Evolutionary conservation across 495 filamentous ascomycete genomes (phyloP), one percentile per base, ranked within the genome.

Genomic region (Neurospora sp.): DNA sequence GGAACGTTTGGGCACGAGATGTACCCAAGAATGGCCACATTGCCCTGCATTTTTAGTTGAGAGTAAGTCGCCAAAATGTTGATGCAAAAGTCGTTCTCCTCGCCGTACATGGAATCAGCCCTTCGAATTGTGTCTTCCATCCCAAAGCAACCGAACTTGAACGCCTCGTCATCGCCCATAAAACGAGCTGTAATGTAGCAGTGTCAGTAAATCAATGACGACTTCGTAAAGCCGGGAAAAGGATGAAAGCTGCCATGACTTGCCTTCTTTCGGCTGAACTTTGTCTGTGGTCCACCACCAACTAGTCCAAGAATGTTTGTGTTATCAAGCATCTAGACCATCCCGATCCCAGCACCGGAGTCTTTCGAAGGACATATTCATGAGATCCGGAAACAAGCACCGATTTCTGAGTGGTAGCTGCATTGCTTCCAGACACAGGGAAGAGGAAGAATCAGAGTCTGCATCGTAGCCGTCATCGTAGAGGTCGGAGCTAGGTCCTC

Each of bases 221-320:
- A 21, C 28, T 38, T 21, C 4, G 38, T 19, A 45, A 36, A 38
- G 74, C 38, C 74, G 75, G 42, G 71, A 43, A 59, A 74, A 43
- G 15, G 40, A 48, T n/a, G n/a, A 21, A 48, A 21, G 43, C 1
- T 54, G 6, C 13, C 40, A 19, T 39, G 15, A 74, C 84, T 79
- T 77, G 91, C 94, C 83, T 97, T 97, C 83, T 96, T 96, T 76
- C 90, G 89, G 0, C 93, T 90, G 77, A 93, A 95, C 76, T 94
- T 95, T 54, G 94, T 94, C 73, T 91, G 88, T 76, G 87, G 91
- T 45, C 96, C 95, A 72, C 96, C 96, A 72, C 94, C 94, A 36
- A 97, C 93, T 38, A 97, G 89, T 21, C 93, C 96, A 36, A 98
- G 84, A 79, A 92, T 97, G 82, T 94, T 95, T 69, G 92, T 91